Base-by-base conservation (phyloP, 2,329 filamentous ascomycete genomes). In the Hypoxylon rubiginosum region DNA sequence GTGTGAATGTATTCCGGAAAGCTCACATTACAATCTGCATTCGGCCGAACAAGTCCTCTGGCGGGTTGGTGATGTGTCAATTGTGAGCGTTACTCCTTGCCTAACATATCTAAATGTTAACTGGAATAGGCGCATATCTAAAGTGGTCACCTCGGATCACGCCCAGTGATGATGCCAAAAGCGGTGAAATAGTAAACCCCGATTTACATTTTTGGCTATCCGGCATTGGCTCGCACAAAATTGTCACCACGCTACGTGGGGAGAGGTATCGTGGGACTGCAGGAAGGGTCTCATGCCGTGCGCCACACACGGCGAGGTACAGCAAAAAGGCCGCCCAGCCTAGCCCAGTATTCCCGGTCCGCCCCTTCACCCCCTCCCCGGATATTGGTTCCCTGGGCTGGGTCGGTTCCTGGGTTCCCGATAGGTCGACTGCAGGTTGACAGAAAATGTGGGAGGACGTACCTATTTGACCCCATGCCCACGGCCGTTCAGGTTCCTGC, bases 401-500 rank as follows among this genome's bases (percentile, higher is more conserved):
- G 57, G 26, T 60, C 32, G n/a, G 58, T 48, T 46, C 39, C 60
- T 60, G 24, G 9, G 54, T 48, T 52, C 39, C 60, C 61, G 58
- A 65, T 67, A 67, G 58, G 64, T 51, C 34, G 9, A 41, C 52
- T 57, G 61, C 58, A 59, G 10, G 46, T 32, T 41, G 41, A 52
- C 21, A 46, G 60, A 57, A 66, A n/a, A n/a, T 69, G 63, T 67
- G 64, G 61, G 58, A 60, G 53, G 56, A 39, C 51, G 54, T 68
- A 15, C 52, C n/a, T n/a, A n/a, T n/a, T 62, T 58, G 46, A 48
- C 10, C 36, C 55, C n/a, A 50, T n/a, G n/a, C n/a, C 26, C 6
- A 17, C 51, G 26, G 26, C 39, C 55, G 21, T 58, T 55, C 19
- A 58, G 46, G 61, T 60, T 58, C 48, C 56, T 70, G 67, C 62